These are phyloP conservation scores for Hypoxylon sp. DNA, from an alignment of 2,329 filamentous ascomycete genomes.

Conservation along the genomic window DNA sequence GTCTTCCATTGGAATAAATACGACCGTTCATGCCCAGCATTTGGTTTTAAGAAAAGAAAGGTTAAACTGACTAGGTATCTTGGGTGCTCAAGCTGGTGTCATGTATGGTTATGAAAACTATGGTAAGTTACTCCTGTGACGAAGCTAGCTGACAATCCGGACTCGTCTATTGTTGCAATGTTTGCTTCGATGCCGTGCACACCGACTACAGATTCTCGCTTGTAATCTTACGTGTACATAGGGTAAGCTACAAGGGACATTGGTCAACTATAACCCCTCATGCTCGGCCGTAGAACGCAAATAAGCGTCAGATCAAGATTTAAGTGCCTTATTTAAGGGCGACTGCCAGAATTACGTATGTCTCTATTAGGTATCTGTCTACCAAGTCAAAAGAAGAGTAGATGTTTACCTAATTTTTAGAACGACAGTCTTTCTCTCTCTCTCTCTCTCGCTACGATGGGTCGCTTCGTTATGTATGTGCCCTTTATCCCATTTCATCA, in stretches of 20 bases:
- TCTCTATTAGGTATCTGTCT: not conserved
- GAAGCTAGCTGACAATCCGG: not conserved
- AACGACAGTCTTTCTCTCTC: not conserved
- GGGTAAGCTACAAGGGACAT: too few species aligned
- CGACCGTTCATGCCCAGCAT: not conserved
- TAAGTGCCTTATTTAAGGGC: not conserved
- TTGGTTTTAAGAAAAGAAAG: not conserved
- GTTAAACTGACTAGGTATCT: not conserved
- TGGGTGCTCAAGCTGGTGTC: not conserved
- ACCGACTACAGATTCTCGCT: not conserved
- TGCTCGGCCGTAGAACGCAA: not conserved
- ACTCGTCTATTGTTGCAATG: not conserved
- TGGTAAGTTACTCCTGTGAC: not conserved
- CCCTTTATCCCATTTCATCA: not conserved
- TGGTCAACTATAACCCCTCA: too few species aligned
- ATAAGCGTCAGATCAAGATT: not conserved
- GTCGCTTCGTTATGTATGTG: not conserved
- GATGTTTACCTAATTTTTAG: not conserved
- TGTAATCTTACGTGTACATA: not conserved
- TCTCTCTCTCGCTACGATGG: not conserved
- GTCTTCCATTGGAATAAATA: constrained; percentile 4
- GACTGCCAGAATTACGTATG: not conserved
- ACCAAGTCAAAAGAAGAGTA: not conserved
- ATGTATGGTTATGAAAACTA: not conserved
- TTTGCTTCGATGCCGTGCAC: not conserved